A percentile compares a stretch with the other conserved stretches of the same genome.
Conservation (phyloP, 192 early-diverging fungal genomes). For the Coemansia erecta region DNA sequence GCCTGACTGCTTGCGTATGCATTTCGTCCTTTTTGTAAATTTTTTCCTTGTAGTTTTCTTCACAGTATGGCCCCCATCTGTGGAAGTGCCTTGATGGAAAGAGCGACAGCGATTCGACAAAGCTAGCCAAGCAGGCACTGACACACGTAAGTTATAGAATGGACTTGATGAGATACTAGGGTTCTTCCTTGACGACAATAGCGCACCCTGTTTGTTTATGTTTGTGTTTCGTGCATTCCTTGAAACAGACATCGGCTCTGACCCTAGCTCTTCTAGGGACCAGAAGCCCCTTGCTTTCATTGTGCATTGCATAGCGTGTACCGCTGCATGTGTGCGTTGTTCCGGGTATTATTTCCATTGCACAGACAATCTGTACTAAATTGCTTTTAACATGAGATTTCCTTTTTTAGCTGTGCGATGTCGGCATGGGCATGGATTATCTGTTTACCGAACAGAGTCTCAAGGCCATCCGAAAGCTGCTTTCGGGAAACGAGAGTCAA, state of each 20-base stretch:
- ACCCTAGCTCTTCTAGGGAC: too few species aligned
- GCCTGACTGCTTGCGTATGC: conserved; percentile 3
- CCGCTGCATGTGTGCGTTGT: too few species aligned
- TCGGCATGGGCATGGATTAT: conserved; percentile 31
- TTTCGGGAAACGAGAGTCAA: conserved; percentile 31
- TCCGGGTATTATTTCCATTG: too few species aligned
- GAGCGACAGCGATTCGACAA: conserved; percentile 32
- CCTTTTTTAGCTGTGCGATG: conserved; percentile 12
- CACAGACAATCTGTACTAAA: too few species aligned
- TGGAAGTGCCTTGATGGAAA: conserved; percentile 43
- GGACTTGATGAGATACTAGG: background rate
- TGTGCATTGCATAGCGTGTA: too few species aligned
- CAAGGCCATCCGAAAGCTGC: conserved; percentile 12
- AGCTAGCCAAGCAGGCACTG: conserved; percentile 32
- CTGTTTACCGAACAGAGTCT: conserved; percentile 30
- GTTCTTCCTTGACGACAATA: too few species aligned
- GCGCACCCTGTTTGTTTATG: too few species aligned
- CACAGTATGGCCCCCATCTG: conserved; percentile 40
- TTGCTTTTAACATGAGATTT: background rate
- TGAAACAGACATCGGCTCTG: too few species aligned
- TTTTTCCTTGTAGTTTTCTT: conserved; percentile 33
- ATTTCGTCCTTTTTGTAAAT: background rate
- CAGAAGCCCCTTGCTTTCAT: too few species aligned
- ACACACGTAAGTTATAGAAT: conserved; percentile 5
- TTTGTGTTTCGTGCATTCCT: too few species aligned